Conservation (phyloP, 257 asterid species). For the Linaria vulgaris region DNA sequence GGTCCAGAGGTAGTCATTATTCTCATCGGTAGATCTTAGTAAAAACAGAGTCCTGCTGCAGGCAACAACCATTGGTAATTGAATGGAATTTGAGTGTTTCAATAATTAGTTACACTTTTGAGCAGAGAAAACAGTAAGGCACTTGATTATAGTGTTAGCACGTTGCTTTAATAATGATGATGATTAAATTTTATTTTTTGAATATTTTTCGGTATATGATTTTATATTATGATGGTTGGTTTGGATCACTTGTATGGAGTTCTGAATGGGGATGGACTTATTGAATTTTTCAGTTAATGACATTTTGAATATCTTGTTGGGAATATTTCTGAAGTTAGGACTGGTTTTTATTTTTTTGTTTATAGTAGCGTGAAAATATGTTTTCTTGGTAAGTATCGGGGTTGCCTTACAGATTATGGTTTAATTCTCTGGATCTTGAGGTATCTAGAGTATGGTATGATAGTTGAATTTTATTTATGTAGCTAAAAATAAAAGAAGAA, state of each 20-base stretch:
- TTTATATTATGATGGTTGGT: background rate
- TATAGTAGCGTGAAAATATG: background rate
- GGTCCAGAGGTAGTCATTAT: too few relatives aligned
- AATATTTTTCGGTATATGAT: background rate
- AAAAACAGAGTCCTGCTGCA: too few relatives aligned
- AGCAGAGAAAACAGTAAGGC: background rate
- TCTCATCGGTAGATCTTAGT: too few relatives aligned
- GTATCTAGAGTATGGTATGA: background rate
- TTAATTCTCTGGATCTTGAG: background rate
- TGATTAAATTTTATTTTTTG: background rate
- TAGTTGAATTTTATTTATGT: background rate
- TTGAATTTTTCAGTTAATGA: too few relatives aligned
- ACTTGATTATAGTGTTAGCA: background rate
- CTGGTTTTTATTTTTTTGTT: too few relatives aligned
- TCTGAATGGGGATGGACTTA: background rate
- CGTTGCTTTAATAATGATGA: background rate
- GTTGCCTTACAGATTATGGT: background rate
- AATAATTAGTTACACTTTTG: too few relatives aligned
- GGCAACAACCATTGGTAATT: too few relatives aligned
- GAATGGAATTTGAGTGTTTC: too few relatives aligned
- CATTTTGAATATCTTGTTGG: too few relatives aligned
- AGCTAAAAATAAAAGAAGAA: background rate
- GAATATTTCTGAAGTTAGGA: too few relatives aligned
- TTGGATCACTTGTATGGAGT: too few relatives aligned
- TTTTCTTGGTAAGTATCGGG: background rate